phyloP scores from a whole-genome alignment of 192 early-diverging fungal species.

The Gorgonomyces haynaldii region DNA sequence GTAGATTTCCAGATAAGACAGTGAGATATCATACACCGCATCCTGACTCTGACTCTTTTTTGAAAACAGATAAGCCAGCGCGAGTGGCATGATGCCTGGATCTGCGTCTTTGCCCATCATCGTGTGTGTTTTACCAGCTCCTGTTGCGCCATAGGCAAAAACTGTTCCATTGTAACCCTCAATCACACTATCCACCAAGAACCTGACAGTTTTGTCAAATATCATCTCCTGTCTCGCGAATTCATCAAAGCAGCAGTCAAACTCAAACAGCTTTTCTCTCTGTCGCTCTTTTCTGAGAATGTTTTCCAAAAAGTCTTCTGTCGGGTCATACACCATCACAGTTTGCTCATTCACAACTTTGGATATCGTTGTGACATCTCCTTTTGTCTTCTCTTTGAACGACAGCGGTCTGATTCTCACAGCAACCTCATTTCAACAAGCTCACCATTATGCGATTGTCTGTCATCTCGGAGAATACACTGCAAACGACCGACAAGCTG shows the following conservation, averaged over 20 bases:
- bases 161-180: conserved; percentile 65
- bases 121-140: conserved; percentile 81
- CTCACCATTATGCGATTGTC: no score
- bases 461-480: no score
- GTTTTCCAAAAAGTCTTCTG: conserved; percentile 41
- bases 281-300: conserved; percentile 49
- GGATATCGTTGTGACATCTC: conserved; percentile 6
- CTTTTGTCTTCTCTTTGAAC: conserved; percentile 16
- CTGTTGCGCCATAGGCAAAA: conserved; percentile 65
- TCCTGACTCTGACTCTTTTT: background rate
- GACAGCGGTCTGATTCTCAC: conserved; percentile 31
- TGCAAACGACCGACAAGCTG: no score
- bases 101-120: conserved; percentile 53
- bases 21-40: conserved; percentile 19
- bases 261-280: conserved; percentile 55
- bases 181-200: conserved; percentile 48
- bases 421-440: no score
- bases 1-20: conserved; percentile 45
- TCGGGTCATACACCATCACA: conserved; percentile 66
- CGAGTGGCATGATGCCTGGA: conserved; percentile 58
- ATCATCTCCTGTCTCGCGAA: conserved; percentile 49
- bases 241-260: conserved; percentile 62
- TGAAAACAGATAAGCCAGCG: conserved; percentile 54
- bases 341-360: conserved; percentile 19
- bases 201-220: conserved; percentile 35